Evolutionary conservation across 176 grass and related monocot genomes (phyloP), one percentile per base, ranked within the genome.

Genomic region (Guadua angustifolia): DNA sequence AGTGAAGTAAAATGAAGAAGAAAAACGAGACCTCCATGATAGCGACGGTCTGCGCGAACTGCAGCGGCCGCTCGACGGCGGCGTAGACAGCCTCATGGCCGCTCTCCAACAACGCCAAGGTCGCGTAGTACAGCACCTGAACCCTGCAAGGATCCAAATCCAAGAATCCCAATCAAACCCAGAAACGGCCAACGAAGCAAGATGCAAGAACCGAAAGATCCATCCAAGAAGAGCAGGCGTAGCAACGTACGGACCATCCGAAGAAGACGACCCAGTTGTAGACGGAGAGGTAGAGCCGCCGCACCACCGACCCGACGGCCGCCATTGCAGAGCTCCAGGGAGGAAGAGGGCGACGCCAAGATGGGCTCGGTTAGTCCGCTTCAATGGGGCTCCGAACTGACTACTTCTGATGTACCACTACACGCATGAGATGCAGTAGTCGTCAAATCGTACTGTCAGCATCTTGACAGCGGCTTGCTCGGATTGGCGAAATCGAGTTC

Each of bases 251-350:
- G 32, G 10, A 90, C 88, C 88, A 90, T 83, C 88, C 88, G 84
- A 8, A 33, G 74, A 90, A 90, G 79, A 90, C 88, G 71, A 53
- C 77, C 82, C 88, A 89, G 77, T 89, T 89, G 82, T 90, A 90
- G 40, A 50, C 22, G 58, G 88, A 57, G 40, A 90, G 84, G 79
- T 90, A 90, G 58, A 86, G n/a, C 39, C 88, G 88, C 79, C 79
- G 73, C 29, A 79, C 1, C 59, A 59, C 79, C 71, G 88, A 57
- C 6, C 43, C 71, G 24, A 53, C 62, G 52, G 52, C 52, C 24
- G 87, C 82, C 87, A 89, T 89, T 35, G 74, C 36, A 14, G 18
- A 78, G 55, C 57, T 32, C 42, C 72, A 21, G 61, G 40, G 55
- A 73, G 11, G 57, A 42, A 64, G 6, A 26, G 3, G 57, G 52